phyloP scores from a whole-genome alignment of 768 basidiomycete species.

The Porphyrellus cyaneotinctus region DNA sequence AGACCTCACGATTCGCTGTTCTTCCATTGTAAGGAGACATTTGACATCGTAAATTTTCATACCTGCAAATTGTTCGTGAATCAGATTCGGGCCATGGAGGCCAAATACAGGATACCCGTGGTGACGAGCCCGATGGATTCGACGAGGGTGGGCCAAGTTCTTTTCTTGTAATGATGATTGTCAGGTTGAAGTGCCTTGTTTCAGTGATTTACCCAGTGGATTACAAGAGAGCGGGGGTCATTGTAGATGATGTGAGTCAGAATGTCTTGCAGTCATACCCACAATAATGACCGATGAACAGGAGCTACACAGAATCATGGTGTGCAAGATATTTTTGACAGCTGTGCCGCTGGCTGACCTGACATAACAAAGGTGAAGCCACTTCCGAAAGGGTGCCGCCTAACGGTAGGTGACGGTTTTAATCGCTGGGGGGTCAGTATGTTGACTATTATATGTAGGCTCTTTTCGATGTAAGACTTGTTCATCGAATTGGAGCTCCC shows the following conservation, averaged over 20 bases:
- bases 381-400: constrained; percentile 62
- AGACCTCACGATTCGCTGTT: constrained; percentile 69
- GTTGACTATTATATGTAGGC: too few relatives aligned
- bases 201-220: constrained; percentile 88
- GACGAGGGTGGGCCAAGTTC: constrained; percentile 60
- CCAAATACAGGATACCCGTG: constrained; percentile 71
- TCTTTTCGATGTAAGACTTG: constrained; percentile 46
- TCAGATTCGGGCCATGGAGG: constrained; percentile 95
- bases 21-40: constrained; percentile 53
- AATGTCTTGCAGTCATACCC: background rate
- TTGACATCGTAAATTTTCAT: background rate
- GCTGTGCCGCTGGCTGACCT: background rate
- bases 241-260: constrained; percentile 66
- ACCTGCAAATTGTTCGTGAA: background rate
- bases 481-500: background rate
- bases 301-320: constrained; percentile 43
- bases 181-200: background rate
- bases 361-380: constrained; percentile 38
- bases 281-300: constrained; percentile 13
- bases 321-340: constrained; percentile 4
- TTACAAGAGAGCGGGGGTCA: constrained; percentile 68
- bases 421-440: too few relatives aligned
- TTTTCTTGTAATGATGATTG: background rate
- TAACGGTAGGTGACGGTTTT: constrained; percentile 41
- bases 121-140: constrained; percentile 74